Evolutionary conservation across 306 rosid genomes (phyloP).

Genomic region (Vicia faba): DNA sequence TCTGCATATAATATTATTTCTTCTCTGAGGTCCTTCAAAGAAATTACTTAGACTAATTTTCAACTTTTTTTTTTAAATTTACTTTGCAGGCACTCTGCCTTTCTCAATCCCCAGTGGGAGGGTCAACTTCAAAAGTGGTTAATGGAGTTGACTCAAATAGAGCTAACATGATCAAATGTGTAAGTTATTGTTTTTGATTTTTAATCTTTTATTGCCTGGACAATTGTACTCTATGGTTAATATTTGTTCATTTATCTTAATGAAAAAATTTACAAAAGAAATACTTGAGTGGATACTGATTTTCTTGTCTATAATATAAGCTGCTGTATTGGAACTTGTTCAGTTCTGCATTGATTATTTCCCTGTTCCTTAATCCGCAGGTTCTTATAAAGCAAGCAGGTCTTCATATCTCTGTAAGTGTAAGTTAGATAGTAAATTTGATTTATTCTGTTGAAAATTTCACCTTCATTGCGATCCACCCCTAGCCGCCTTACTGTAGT

Average conservation of each 20-base stretch:
- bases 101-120: conserved; percentile 38
- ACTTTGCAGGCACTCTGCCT: conserved; percentile 75
- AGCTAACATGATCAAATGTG: conserved; percentile 83
- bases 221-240: conserved; percentile 6
- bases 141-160: conserved; percentile 67
- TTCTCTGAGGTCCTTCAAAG: conserved; percentile 20
- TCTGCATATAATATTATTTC: conserved; percentile 20
- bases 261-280: conserved; percentile 30
- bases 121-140: conserved; percentile 40
- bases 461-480: too few relatives aligned
- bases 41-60: conserved; percentile 16
- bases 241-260: conserved; percentile 18
- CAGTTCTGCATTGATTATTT: conserved; percentile 30
- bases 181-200: conserved; percentile 45
- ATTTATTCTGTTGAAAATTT: too few relatives aligned
- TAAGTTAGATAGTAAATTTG: conserved; percentile 46
- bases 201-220: conserved; percentile 14
- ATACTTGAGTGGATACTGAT: conserved; percentile 16
- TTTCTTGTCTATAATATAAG: conserved; percentile 28
- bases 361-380: conserved; percentile 49
- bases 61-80: neutral
- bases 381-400: conserved; percentile 90
- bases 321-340: conserved; percentile 26
- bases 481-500: too few relatives aligned
- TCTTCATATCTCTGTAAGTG: conserved; percentile 72